Base-by-base conservation (phyloP, 164 flowering plant species). In the Vitis rotundifolia region DNA sequence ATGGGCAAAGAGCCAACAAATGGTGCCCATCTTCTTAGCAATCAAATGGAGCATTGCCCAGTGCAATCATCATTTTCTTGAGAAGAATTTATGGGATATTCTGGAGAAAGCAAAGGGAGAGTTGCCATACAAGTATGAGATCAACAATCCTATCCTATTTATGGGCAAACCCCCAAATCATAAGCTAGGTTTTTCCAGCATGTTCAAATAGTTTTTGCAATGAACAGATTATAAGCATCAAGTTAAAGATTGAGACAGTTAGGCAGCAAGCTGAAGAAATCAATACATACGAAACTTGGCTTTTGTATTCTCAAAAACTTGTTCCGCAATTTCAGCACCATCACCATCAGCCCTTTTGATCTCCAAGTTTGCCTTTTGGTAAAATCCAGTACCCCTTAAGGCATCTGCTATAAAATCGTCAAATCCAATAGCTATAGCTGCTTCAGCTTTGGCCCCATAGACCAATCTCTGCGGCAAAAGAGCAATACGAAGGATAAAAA, bases 401-500 rank as follows among this genome's bases (percentile, higher is more conserved):
- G 98, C 99, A 86, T 95, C 99, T 0, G 99, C 99, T 49, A 95
- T 95, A 81, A 95, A 95, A 77, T 90, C 92, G 77, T 93, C 99
- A 59, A 95, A 95, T 18, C 99, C 99, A 67, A 95, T 89, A 11
- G 98, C 92, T 59, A 95, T 93, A 11, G 99, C 98, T 47, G 98
- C 98, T 79, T 93, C 98, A 15, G 99, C 99, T 76, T 95, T 83
- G 55, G 97, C 98, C 61, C 99, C 99, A 78, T 93, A 95, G 7
- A 95, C 98, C 84, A 95, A 64, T 74, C 98, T 90, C 99, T 95
- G 91, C 48, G 59, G 11, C 54, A 2, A 66, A 66, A 51, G 11
- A 26, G 26, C 11, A 26, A 56, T 3, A 52, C n/a, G 5, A 10
- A 12, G 54, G 54, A 16, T 9, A 37, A n/a, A 22, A 55, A 11